phyloP scores from a whole-genome alignment of 192 early-diverging fungal genomes.

The Chytriomyces sp. region DNA sequence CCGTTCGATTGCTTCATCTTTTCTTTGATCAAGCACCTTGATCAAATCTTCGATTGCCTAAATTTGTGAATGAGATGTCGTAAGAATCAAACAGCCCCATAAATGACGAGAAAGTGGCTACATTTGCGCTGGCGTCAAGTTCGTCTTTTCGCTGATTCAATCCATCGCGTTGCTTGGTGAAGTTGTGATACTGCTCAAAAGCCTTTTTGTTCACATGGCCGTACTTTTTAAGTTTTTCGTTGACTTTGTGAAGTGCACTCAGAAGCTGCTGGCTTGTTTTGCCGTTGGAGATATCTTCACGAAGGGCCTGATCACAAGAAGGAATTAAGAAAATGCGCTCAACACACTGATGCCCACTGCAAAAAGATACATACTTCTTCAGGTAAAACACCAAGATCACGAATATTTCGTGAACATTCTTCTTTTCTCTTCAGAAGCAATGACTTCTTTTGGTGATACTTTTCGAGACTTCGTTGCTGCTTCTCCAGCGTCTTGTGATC shows the following conservation, averaged over 20 bases:
- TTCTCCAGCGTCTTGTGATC: slow-evolving; percentile 55
- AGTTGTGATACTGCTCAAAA: slow-evolving; percentile 95
- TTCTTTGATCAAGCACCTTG: slow-evolving; percentile 88
- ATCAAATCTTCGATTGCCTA: slow-evolving; percentile 87
- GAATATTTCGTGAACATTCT: slow-evolving; percentile 81
- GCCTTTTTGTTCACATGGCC: slow-evolving; percentile 98
- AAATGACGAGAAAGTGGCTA: slow-evolving; percentile 16
- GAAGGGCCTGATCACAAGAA: slow-evolving; percentile 13
- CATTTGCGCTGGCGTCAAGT: slow-evolving; percentile 78
- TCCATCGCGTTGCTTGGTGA: slow-evolving; percentile 86
- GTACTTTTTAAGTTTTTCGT: slow-evolving; percentile 87
- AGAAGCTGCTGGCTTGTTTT: slow-evolving; percentile 45
- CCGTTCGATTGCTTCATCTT: slow-evolving; percentile 96
- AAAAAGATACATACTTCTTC: slow-evolving; percentile 63
- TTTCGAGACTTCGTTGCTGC: slow-evolving; percentile 70
- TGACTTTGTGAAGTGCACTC: slow-evolving; percentile 66
- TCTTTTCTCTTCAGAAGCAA: slow-evolving; percentile 84
- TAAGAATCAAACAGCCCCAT: background rate
- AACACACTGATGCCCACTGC: slow-evolving; percentile 53
- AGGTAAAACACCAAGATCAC: slow-evolving; percentile 93
- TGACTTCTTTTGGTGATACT: slow-evolving; percentile 67
- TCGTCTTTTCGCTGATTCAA: slow-evolving; percentile 85
- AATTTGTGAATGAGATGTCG: background rate
- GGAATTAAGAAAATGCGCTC: background rate
- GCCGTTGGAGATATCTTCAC: slow-evolving; percentile 12